phyloP scores from a whole-genome alignment of 2,329 filamentous ascomycete species.

The Aspergillus tubingensis region DNA sequence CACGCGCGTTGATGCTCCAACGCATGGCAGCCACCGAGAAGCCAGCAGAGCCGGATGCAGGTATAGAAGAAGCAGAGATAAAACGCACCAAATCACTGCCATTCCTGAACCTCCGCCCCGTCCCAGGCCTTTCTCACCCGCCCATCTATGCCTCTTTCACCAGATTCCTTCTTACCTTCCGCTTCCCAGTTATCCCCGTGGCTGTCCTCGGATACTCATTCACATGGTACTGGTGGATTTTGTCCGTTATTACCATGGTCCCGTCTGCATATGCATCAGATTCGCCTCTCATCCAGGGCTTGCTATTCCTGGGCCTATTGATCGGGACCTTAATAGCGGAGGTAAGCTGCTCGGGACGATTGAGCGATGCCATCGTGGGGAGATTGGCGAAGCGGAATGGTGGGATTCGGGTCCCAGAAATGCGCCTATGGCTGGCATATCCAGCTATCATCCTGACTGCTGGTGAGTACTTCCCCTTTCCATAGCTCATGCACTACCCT shows the following conservation, averaged over 20 bases:
- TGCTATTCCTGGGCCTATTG: conserved; percentile 57
- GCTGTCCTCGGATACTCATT: conserved; percentile 55
- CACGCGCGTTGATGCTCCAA: conserved; percentile 52
- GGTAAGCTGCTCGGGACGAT: conserved; percentile 53
- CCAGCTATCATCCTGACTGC: conserved; percentile 53
- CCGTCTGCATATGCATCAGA: conserved; percentile 56
- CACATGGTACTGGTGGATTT: conserved; percentile 60
- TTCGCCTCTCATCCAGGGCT: conserved; percentile 52
- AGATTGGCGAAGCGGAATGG: conserved; percentile 48
- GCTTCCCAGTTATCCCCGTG: conserved; percentile 49
- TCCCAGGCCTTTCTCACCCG: conserved; percentile 56
- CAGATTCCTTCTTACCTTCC: conserved; percentile 52
- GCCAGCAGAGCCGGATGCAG: not conserved
- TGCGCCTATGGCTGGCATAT: conserved; percentile 59
- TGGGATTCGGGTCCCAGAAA: conserved; percentile 52
- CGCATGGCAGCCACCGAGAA: conserved; percentile 28
- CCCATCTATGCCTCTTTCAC: conserved; percentile 49
- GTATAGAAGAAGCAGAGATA: not conserved
- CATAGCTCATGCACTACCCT: too few species aligned
- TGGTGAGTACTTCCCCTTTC: conserved; percentile 24
- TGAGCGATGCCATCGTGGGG: conserved; percentile 57
- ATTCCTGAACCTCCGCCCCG: conserved; percentile 49
- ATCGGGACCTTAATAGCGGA: conserved; percentile 57
- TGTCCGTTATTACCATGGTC: conserved; percentile 56
- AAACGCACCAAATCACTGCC: conserved; percentile 47